Conservation (phyloP, 352 stramenopile genomes). For the Phytophthora citrophthora region DNA sequence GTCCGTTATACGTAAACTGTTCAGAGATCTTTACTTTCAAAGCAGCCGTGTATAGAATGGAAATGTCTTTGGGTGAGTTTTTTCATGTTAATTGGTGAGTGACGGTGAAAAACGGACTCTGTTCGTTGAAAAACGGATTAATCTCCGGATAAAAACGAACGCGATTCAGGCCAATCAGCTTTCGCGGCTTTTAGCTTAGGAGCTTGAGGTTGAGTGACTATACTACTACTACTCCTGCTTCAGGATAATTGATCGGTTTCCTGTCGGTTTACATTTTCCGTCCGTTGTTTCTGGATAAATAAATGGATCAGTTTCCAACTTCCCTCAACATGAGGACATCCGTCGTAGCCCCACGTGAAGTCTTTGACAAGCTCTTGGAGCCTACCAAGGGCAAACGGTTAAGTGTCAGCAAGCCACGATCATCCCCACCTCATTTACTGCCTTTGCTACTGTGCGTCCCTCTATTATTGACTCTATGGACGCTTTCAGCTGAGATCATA, state of each 20-base stretch:
- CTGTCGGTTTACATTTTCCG: conserved; percentile 10
- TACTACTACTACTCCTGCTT: no score
- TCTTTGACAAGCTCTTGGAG: neutral
- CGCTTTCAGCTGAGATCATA: conserved; percentile 20
- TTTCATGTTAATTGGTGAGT: no score
- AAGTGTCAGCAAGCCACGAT: conserved; percentile 3
- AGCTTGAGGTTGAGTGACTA: no score
- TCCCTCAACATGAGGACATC: conserved; percentile 17
- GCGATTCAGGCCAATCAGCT: no score
- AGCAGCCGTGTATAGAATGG: no score
- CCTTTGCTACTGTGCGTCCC: conserved; percentile 22
- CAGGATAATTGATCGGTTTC: conserved; percentile 7
- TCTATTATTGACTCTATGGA: conserved; percentile 18
- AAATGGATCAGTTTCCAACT: conserved; percentile 12
- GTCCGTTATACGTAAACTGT: no score
- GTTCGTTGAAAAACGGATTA: conserved; percentile 1
- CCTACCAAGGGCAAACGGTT: conserved; percentile 1
- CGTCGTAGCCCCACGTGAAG: conserved; percentile 11
- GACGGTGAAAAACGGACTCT: no score
- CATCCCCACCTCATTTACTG: conserved; percentile 10
- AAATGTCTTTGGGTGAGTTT: no score
- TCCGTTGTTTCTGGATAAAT: conserved; percentile 4
- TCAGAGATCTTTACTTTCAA: no score
- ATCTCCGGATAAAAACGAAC: neutral
- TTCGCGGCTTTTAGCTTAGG: no score